A percentile compares a stretch with the other conserved stretches of the same genome.
These are phyloP conservation scores for Oenanthe sinensis DNA, from an alignment of 129 eudicot species.

Conservation along the genomic window DNA sequence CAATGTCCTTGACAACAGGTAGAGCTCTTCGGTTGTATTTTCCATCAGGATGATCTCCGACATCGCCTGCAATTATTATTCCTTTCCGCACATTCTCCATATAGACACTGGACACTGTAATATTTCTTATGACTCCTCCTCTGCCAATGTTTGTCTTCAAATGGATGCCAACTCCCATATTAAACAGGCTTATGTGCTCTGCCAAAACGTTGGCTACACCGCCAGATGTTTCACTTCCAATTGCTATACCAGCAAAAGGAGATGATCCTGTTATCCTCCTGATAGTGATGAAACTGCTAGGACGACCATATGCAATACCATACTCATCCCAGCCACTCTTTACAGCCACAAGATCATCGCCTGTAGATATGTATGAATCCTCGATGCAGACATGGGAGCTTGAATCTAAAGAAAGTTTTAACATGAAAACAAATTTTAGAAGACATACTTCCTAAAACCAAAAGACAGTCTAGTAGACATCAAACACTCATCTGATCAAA, in stretches of 20 bases:
- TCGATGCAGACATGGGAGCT: slow-evolving; percentile 95
- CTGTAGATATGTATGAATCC: slow-evolving; percentile 87
- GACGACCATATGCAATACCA: slow-evolving; percentile 68
- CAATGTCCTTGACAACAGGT: slow-evolving; percentile 48
- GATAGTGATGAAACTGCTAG: slow-evolving; percentile 72
- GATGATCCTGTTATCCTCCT: slow-evolving; percentile 74
- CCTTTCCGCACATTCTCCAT: slow-evolving; percentile 71
- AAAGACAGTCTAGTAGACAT: neutral
- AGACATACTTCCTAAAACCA: neutral
- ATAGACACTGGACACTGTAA: slow-evolving; percentile 63
- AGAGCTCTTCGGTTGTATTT: slow-evolving; percentile 50
- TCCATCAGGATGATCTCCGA: slow-evolving; percentile 84
- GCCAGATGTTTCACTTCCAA: slow-evolving; percentile 95
- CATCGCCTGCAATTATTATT: slow-evolving; percentile 79
- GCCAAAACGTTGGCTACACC: slow-evolving; percentile 57
- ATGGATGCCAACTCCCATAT: slow-evolving; percentile 79
- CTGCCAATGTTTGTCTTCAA: slow-evolving; percentile 81
- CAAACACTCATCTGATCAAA: neutral
- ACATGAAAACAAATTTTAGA: too few species aligned
- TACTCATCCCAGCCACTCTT: slow-evolving; percentile 99
- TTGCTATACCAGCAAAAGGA: slow-evolving; percentile 83
- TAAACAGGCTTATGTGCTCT: slow-evolving; percentile 70
- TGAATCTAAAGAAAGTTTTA: slow-evolving; percentile 47
- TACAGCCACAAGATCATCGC: slow-evolving; percentile 86
- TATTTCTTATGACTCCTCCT: slow-evolving; percentile 71